Conservation (phyloP, 208 protist genomes). For the Leptomonas pyrrhocoris region DNA sequence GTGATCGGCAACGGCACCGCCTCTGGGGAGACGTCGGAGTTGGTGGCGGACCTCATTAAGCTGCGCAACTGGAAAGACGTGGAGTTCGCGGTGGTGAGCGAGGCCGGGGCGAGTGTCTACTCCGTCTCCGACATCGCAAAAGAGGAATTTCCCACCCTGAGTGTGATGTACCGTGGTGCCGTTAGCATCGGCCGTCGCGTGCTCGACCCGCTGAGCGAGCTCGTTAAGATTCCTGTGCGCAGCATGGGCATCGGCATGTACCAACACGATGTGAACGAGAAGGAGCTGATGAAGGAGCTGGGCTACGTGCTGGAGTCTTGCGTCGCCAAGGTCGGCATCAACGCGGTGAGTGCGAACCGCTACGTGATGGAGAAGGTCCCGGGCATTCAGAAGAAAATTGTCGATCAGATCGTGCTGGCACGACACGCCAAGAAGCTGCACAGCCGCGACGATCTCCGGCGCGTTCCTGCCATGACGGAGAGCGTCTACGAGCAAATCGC, state of each 20-base stretch:
- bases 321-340: conserved; percentile 82
- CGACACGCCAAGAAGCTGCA: conserved; percentile 55
- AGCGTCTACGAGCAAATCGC: conserved; percentile 74
- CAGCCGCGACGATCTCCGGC: conserved; percentile 77
- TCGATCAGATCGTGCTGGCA: conserved; percentile 82
- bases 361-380: conserved; percentile 87
- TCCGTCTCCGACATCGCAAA: conserved; percentile 77
- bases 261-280: conserved; percentile 88
- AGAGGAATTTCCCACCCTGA: conserved; percentile 74
- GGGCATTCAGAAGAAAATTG: conserved; percentile 63
- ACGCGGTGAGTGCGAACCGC: conserved; percentile 68
- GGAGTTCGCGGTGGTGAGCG: conserved; percentile 84
- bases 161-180: conserved; percentile 81
- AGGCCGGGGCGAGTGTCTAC: conserved; percentile 88
- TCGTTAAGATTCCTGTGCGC: conserved; percentile 88
- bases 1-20: conserved; percentile 90
- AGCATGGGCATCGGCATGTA: conserved; percentile 93
- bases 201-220: conserved; percentile 88
- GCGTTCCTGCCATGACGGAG: conserved; percentile 79
- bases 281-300: conserved; percentile 58
- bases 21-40: conserved; percentile 52
- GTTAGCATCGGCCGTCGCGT: conserved; percentile 90
- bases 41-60: conserved; percentile 65
- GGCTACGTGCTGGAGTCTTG: conserved; percentile 71
- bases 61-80: conserved; percentile 44